Evolutionary conservation across 495 filamentous ascomycete genomes (phyloP), one percentile per base, ranked within the genome.

Genomic region (Friedmanniomyces simplex): DNA sequence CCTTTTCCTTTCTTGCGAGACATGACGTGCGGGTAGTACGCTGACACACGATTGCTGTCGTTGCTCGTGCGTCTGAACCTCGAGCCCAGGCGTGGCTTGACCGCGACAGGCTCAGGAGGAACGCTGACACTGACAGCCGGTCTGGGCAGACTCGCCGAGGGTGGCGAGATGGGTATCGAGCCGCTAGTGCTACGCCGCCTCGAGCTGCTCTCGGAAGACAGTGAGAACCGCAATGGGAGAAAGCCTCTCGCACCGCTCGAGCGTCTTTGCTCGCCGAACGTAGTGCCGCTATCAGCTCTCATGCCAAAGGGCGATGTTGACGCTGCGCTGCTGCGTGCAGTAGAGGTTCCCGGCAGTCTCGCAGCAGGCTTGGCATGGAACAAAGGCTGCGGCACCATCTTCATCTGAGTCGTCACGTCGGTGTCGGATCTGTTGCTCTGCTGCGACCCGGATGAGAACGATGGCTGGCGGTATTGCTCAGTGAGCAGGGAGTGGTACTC

Each of bases 301-400:
- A 30, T 46, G n/a, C 20, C 21, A 22, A 30, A 10, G 18, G 16
- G 25, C 16, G 50, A 47, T 0, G 54, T 18, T 11, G 26, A 46
- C 11, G 32, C 21, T 24, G 39, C 50, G 22, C 57, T 59, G 20
- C 18, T 43, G 39, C 39, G 39, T 13, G 3, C 18, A 2, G 18
- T 43, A 13, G 39, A 20, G 5, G 39, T 6, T 16, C 14, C 39
- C 13, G 42, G 20, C 20, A 24, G 45, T 34, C 32, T 54, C 2
- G 57, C 37, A n/a, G 50, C 49, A 2, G 51, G 42, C 45, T 50
- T 50, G 10, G 22, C 32, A 22, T 60, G 47, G 45, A 65, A 62
- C 24, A 65, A 41, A 16, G 63, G 59, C 20, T 59, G 55, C 16
- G 63, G 63, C 18, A 65, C 55, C 54, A 65, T 22, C 55, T 59